phyloP scores from a whole-genome alignment of 768 basidiomycete genomes.

The Amanita rimosa region DNA sequence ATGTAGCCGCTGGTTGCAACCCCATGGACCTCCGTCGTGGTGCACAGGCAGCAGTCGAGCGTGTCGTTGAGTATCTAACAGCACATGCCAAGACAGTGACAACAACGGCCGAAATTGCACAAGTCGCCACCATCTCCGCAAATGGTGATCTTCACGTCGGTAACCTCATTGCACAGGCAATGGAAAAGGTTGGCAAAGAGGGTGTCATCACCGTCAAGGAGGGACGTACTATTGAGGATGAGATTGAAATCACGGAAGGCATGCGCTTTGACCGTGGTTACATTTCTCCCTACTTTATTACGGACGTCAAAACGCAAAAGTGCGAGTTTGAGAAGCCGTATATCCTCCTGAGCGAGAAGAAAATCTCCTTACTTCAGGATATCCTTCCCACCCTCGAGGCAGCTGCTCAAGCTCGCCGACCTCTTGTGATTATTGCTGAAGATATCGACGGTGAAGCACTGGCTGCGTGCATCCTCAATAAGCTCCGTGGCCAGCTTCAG shows the following conservation, averaged over 20 bases:
- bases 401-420: constrained; percentile 73
- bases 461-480: constrained; percentile 97
- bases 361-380: constrained; percentile 90
- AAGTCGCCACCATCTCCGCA: constrained; percentile 94
- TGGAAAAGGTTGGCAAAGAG: constrained; percentile 99
- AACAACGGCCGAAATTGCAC: constrained; percentile 94
- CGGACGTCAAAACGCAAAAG: constrained; percentile 93
- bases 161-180: constrained; percentile 91
- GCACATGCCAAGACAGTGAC: constrained; percentile 88
- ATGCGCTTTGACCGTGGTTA: constrained; percentile 99
- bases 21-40: constrained; percentile 99
- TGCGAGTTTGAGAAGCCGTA: constrained; percentile 96
- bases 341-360: constrained; percentile 94
- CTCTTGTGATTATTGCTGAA: constrained; percentile 93
- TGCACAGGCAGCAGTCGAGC: constrained; percentile 92
- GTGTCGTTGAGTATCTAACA: constrained; percentile 86
- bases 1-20: constrained; percentile 98
- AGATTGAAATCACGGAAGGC: constrained; percentile 98
- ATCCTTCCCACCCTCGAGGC: constrained; percentile 87
- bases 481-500: constrained; percentile 93
- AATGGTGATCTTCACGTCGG: constrained; percentile 82
- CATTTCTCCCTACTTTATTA: constrained; percentile 98
- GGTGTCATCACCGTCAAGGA: constrained; percentile 99
- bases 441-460: constrained; percentile 97
- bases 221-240: constrained; percentile 94